phyloP scores from a whole-genome alignment of 169 alveolate genomes.

The Amoebophrya sp. region DNA sequence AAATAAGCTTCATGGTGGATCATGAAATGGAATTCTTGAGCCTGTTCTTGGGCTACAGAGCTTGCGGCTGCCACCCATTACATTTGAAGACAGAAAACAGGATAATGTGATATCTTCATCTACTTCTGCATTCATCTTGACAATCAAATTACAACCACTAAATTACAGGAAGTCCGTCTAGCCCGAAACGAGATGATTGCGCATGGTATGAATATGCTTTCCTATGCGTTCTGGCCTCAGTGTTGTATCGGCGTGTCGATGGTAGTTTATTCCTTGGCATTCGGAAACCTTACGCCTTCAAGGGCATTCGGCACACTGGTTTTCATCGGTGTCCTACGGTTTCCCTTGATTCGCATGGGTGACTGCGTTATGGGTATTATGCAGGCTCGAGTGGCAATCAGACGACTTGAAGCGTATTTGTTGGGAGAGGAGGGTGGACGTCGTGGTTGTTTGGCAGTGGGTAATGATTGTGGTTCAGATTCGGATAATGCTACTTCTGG shows the following conservation, averaged over 20 bases:
- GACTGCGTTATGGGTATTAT: background rate
- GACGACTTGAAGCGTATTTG: background rate
- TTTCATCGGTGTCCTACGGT: background rate
- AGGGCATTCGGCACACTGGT: background rate
- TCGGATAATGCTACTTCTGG: background rate
- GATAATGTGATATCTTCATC: too few relatives aligned
- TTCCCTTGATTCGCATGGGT: background rate
- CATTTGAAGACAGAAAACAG: too few relatives aligned
- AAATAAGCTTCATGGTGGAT: too few relatives aligned
- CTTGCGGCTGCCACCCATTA: too few relatives aligned
- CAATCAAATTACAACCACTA: too few relatives aligned
- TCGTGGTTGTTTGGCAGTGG: background rate
- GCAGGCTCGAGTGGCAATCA: background rate
- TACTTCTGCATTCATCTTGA: too few relatives aligned
- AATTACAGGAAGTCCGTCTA: background rate
- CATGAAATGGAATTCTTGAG: too few relatives aligned
- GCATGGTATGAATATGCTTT: background rate
- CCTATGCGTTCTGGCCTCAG: constrained; percentile 10
- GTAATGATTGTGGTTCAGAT: background rate
- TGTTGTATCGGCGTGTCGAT: background rate
- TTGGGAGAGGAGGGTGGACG: background rate
- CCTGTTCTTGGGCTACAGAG: too few relatives aligned
- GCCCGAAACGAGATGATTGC: background rate
- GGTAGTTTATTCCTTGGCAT: background rate
- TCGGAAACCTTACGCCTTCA: background rate